These are phyloP conservation scores for Monosporascus sp. DNA, from an alignment of 2,329 filamentous ascomycete species.

Conservation along the genomic window DNA sequence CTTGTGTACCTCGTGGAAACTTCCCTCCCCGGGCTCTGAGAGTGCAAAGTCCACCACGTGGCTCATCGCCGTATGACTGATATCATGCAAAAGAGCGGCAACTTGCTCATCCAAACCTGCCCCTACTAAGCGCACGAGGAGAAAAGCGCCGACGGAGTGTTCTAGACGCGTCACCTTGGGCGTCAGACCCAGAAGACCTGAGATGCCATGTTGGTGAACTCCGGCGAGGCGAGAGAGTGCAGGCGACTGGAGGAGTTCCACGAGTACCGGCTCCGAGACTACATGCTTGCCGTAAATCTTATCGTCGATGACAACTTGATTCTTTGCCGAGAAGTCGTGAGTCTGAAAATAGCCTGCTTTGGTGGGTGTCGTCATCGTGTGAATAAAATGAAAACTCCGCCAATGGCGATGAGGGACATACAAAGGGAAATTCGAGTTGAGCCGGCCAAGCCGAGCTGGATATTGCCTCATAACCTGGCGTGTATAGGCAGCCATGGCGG, in stretches of 20 bases:
- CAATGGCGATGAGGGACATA: too few species aligned
- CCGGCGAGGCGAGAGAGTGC: conserved; percentile 27
- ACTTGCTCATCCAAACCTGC: conserved; percentile 31
- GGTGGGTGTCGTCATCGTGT: not conserved
- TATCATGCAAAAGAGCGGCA: conserved; percentile 32
- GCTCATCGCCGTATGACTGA: conserved; percentile 33
- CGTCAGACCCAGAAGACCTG: conserved; percentile 27
- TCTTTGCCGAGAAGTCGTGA: conserved; percentile 9
- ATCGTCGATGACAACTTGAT: conserved; percentile 24
- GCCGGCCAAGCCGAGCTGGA: too few species aligned
- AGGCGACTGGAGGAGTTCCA: conserved; percentile 28
- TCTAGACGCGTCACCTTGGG: conserved; percentile 31
- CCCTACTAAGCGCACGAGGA: conserved; percentile 31
- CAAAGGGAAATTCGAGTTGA: too few species aligned
- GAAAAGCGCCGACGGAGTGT: conserved; percentile 33
- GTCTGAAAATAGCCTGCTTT: conserved; percentile 16
- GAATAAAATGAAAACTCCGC: not conserved
- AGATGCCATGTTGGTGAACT: conserved; percentile 32
- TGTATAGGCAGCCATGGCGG: too few species aligned
- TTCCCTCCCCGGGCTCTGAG: conserved; percentile 28
- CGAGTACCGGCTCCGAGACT: conserved; percentile 29
- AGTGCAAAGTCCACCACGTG: conserved; percentile 34
- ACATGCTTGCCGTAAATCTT: conserved; percentile 28
- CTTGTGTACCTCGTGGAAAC: conserved; percentile 36
- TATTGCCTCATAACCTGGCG: too few species aligned